Evolutionary conservation across 108 stramenopile genomes (phyloP).

Genomic region (Mayamaea pseudoterrestris): DNA sequence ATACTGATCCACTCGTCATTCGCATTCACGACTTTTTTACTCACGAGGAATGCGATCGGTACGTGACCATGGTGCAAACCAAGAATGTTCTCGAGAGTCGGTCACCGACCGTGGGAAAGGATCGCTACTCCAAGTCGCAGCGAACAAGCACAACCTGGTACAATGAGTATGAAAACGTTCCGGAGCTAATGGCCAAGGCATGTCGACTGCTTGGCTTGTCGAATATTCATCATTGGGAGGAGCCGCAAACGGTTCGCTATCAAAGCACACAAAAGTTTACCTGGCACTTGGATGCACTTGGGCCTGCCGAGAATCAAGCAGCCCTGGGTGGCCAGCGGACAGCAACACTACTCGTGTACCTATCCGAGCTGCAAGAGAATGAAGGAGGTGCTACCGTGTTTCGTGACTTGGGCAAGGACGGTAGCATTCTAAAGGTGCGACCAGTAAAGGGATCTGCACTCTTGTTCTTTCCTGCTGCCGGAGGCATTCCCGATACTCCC

Average conservation of each 20-base stretch:
- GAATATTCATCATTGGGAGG: slow-evolving; percentile 62
- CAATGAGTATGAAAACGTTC: slow-evolving; percentile 50
- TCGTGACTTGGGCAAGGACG: slow-evolving; percentile 41
- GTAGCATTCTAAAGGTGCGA: slow-evolving; percentile 32
- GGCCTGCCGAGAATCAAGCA: slow-evolving; percentile 28
- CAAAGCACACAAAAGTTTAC: slow-evolving; percentile 64
- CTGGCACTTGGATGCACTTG: slow-evolving; percentile 78
- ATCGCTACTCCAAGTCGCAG: slow-evolving; percentile 42
- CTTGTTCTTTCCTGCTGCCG: slow-evolving; percentile 77
- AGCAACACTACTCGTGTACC: slow-evolving; percentile 69
- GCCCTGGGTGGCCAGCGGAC: slow-evolving; percentile 69
- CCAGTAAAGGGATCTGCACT: slow-evolving; percentile 71
- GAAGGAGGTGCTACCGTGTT: slow-evolving; percentile 77
- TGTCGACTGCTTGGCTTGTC: slow-evolving; percentile 56
- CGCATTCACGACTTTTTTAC: slow-evolving; percentile 71
- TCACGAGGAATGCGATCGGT: slow-evolving; percentile 58
- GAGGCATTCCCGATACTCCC: slow-evolving; percentile 64
- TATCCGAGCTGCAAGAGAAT: slow-evolving; percentile 34
- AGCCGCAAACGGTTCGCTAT: slow-evolving; percentile 70
- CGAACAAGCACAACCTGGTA: slow-evolving; percentile 76
- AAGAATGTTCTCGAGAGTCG: slow-evolving; percentile 30
- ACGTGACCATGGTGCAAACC: slow-evolving; percentile 35
- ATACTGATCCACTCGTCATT: slow-evolving; percentile 69
- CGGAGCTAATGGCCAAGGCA: slow-evolving; percentile 71
- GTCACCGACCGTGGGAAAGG: slow-evolving; percentile 75